A percentile compares a stretch with the other conserved stretches of the same genome.
Conservation (phyloP, 1,139 yeast genomes). For the Scheffersomyces cryptocercus region DNA sequence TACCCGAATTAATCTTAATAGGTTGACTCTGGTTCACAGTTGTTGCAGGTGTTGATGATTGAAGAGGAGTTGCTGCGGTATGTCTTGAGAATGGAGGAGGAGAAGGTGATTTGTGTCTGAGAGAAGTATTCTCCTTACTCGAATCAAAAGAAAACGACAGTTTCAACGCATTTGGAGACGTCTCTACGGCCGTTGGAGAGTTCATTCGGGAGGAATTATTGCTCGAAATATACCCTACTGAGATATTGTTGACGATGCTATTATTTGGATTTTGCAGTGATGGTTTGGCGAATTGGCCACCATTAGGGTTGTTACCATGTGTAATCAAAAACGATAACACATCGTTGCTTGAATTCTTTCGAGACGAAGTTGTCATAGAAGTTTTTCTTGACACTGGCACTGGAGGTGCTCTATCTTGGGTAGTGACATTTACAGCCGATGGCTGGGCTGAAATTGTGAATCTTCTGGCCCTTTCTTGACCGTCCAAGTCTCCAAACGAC, state of each 20-base stretch:
- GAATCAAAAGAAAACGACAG: slow-evolving; percentile 4
- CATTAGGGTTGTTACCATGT: slow-evolving; percentile 3
- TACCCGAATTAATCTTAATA: slow-evolving; percentile 3
- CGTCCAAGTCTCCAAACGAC: slow-evolving; percentile 41
- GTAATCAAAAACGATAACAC: slow-evolving; percentile 12
- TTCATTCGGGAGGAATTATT: slow-evolving; percentile 12
- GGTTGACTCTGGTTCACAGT: slow-evolving; percentile 6
- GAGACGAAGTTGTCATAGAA: slow-evolving; percentile 9
- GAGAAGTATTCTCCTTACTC: slow-evolving; percentile 3
- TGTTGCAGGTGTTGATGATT: slow-evolving; percentile 9
- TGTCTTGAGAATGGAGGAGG: slow-evolving; percentile 8
- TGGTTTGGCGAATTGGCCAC: slow-evolving; percentile 4
- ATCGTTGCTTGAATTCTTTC: slow-evolving; percentile 10
- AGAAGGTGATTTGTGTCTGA: slow-evolving; percentile 9
- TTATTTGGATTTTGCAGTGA: slow-evolving; percentile 4
- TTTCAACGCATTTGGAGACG: slow-evolving; percentile 5
- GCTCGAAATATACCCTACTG: slow-evolving; percentile 7
- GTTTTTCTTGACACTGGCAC: slow-evolving; percentile 15
- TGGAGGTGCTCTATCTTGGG: slow-evolving; percentile 6
- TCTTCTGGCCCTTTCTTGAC: slow-evolving; percentile 41
- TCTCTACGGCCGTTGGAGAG: slow-evolving; percentile 11
- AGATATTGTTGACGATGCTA: slow-evolving; percentile 4
- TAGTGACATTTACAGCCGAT: slow-evolving; percentile 18
- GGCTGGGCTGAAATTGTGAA: slow-evolving; percentile 52
- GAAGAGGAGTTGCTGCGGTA: neutral